Evolutionary conservation across 192 early-diverging fungal genomes (phyloP).

Genomic region (Nowakowskiella sp.): DNA sequence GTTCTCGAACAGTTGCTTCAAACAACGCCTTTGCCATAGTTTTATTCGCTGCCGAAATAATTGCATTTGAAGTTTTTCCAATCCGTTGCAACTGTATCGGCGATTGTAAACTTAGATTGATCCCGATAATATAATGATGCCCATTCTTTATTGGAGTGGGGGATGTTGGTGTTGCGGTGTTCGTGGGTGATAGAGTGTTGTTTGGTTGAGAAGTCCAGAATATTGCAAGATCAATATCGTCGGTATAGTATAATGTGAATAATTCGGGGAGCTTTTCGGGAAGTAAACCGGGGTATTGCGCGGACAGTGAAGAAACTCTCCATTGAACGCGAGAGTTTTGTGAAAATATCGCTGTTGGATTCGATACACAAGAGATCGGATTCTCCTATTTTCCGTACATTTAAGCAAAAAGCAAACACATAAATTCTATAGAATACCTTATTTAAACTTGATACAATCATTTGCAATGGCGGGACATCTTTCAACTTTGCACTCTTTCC

Average conservation of each 20-base stretch:
- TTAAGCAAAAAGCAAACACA: background rate
- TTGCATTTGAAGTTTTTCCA: background rate
- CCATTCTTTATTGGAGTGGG: constrained; percentile 42
- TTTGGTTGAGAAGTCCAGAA: no score
- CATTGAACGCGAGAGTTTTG: constrained; percentile 64
- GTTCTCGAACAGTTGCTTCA: constrained; percentile 60
- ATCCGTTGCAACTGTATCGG: constrained; percentile 33
- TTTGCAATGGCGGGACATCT: constrained; percentile 27
- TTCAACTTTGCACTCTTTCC: constrained; percentile 19
- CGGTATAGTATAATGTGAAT: constrained; percentile 81
- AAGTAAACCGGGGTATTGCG: constrained; percentile 62
- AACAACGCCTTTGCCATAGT: constrained; percentile 51
- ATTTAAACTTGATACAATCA: constrained; percentile 37
- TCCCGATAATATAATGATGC: constrained; percentile 88
- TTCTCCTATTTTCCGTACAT: constrained; percentile 14
- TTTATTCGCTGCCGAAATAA: constrained; percentile 2
- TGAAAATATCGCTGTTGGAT: constrained; percentile 61
- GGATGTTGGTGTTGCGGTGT: constrained; percentile 19
- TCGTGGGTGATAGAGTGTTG: no score
- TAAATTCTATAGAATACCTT: constrained; percentile 9
- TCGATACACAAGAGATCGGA: constrained; percentile 47
- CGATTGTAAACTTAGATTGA: constrained; percentile 69
- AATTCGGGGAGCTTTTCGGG: constrained; percentile 42
- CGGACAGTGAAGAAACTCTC: constrained; percentile 52
- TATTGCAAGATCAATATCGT: constrained; percentile 79